A percentile compares a stretch with the other conserved stretches of the same genome.
Conservation (phyloP, 371 early-diverging fungal species). For the Rhizopus sp. region DNA sequence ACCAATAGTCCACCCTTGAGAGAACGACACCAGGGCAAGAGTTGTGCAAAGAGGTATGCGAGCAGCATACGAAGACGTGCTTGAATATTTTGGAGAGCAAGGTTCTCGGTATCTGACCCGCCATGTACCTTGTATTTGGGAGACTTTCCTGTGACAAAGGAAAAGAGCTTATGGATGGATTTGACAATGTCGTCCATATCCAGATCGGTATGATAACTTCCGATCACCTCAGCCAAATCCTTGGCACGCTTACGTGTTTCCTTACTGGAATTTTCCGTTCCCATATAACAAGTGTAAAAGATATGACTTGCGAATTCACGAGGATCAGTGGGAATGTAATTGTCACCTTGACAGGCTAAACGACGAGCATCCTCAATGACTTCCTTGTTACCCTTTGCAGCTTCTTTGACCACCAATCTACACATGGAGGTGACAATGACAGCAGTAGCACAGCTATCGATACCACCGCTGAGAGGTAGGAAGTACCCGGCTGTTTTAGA, state of each 20-base stretch:
- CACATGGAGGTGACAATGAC: constrained; percentile 96
- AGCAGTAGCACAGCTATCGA: constrained; percentile 95
- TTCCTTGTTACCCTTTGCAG: constrained; percentile 61
- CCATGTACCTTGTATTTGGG: constrained; percentile 88
- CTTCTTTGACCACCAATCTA: constrained; percentile 77
- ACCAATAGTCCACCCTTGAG: constrained; percentile 83
- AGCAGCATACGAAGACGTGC: constrained; percentile 96
- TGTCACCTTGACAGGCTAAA: constrained; percentile 55
- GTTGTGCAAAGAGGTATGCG: constrained; percentile 93
- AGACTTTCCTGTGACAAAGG: constrained; percentile 72
- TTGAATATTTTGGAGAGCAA: constrained; percentile 97
- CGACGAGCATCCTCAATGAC: constrained; percentile 78
- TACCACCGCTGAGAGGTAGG: constrained; percentile 95
- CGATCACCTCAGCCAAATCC: constrained; percentile 79
- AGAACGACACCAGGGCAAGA: constrained; percentile 89
- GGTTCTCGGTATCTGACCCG: constrained; percentile 84
- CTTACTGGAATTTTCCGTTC: constrained; percentile 83
- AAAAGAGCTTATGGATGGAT: constrained; percentile 77
- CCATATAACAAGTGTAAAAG: constrained; percentile 97
- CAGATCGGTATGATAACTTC: constrained; percentile 88
- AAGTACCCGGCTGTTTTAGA: constrained; percentile 92
- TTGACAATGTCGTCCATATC: constrained; percentile 86
- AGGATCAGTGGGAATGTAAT: constrained; percentile 76
- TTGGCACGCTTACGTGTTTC: constrained; percentile 88
- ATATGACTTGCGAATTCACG: constrained; percentile 82